Conservation (phyloP, 176 grass and related monocot species). For the Avena sativa region DNA sequence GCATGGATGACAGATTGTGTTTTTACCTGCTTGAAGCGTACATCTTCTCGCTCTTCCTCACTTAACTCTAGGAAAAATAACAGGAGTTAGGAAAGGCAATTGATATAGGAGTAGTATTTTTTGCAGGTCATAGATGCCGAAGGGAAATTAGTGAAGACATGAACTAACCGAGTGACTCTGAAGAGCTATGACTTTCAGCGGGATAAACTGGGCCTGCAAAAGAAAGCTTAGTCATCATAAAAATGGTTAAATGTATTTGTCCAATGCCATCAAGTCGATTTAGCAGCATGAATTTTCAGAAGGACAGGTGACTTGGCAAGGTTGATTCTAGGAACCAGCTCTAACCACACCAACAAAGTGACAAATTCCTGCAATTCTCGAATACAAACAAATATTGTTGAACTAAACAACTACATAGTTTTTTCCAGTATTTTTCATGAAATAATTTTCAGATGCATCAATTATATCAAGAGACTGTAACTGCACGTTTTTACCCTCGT, state of each 20-base stretch:
- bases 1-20: background rate
- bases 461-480: background rate
- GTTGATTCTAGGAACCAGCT: slow-evolving; percentile 26
- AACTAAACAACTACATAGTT: slow-evolving; percentile 16
- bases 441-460: slow-evolving; percentile 13
- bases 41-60: slow-evolving; percentile 76
- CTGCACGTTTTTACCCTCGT: background rate
- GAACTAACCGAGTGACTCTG: slow-evolving; percentile 70
- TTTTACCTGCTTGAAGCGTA: slow-evolving; percentile 92
- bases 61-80: slow-evolving; percentile 76
- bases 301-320: background rate
- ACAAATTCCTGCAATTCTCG: slow-evolving; percentile 12
- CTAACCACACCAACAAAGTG: slow-evolving; percentile 2
- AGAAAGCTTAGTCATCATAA: slow-evolving; percentile 31
- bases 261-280: slow-evolving; percentile 17
- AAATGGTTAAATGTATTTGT: slow-evolving; percentile 16
- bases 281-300: slow-evolving; percentile 23
- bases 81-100: slow-evolving; percentile 34
- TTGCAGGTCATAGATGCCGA: slow-evolving; percentile 1
- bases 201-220: slow-evolving; percentile 51
- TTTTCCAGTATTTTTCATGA: background rate
- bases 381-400: background rate
- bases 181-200: slow-evolving; percentile 67
- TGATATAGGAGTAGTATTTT: slow-evolving; percentile 3
- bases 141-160: slow-evolving; percentile 28